phyloP scores from a whole-genome alignment of 495 filamentous ascomycete genomes.

The Podospora tetraspora region DNA sequence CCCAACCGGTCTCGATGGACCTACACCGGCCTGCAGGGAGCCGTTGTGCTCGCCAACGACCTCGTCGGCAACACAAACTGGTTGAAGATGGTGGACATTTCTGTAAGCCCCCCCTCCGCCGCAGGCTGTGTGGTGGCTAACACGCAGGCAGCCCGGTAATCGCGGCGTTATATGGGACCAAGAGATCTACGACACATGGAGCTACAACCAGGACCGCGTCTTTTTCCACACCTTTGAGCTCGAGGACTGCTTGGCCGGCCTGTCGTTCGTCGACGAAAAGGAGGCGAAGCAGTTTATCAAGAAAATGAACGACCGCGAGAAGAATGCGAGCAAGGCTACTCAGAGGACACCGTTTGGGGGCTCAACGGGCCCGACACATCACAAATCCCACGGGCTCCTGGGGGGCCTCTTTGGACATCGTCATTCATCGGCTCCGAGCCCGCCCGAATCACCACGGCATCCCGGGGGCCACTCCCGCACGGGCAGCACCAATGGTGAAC shows the following conservation, averaged over 20 bases:
- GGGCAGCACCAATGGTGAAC: conserved; percentile 39
- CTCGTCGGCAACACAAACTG: conserved; percentile 92
- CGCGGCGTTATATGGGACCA: conserved; percentile 97
- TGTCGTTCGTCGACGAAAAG: conserved; percentile 93
- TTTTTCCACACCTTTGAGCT: conserved; percentile 98
- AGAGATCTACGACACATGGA: conserved; percentile 91
- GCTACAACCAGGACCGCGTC: conserved; percentile 89
- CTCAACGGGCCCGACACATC: conserved; percentile 38
- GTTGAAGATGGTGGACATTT: conserved; percentile 95
- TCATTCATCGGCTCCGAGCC: conserved; percentile 55
- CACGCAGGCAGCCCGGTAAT: conserved; percentile 56
- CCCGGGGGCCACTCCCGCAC: conserved; percentile 48
- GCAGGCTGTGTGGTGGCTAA: conserved; percentile 14
- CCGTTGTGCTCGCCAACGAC: conserved; percentile 89
- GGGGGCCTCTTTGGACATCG: conserved; percentile 68
- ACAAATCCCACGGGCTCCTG: conserved; percentile 46
- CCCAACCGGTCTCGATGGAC: conserved; percentile 84
- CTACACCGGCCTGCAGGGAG: conserved; percentile 90
- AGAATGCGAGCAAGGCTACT: conserved; percentile 85
- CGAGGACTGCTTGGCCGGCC: conserved; percentile 79
- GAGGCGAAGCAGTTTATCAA: conserved; percentile 91
- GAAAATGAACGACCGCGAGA: conserved; percentile 90
- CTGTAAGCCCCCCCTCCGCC: conserved; percentile 53
- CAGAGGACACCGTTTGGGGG: conserved; percentile 70
- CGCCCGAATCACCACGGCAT: conserved; percentile 48